These are phyloP conservation scores for Yarrowia porcina DNA, from an alignment of 805 yeast genomes.

Conservation along the genomic window DNA sequence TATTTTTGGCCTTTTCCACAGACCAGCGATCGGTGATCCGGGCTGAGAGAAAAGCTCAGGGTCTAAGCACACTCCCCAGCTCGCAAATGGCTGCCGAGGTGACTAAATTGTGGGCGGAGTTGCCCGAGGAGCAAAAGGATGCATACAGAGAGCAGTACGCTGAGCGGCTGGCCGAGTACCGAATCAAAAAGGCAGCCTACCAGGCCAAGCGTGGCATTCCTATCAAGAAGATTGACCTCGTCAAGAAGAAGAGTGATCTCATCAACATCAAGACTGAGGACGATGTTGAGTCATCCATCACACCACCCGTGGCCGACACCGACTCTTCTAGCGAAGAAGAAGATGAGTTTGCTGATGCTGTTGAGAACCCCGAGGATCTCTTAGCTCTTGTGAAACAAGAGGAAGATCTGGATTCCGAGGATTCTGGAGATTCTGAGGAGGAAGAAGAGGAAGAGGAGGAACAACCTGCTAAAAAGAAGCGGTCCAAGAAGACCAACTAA, in stretches of 20 bases:
- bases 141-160: neutral
- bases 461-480: neutral
- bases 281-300: too few relatives aligned
- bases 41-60: constrained; percentile 59
- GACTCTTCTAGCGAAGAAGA: neutral
- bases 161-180: constrained; percentile 1
- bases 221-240: neutral
- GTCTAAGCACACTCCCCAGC: constrained; percentile 62
- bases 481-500: neutral
- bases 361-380: constrained; percentile 8
- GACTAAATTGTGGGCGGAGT: constrained; percentile 71
- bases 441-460: neutral
- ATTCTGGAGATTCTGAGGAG: neutral
- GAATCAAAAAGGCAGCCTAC: neutral
- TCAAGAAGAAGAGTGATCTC: neutral
- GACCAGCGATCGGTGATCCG: constrained; percentile 67
- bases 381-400: too few relatives aligned
- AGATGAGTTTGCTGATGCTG: constrained; percentile 5
- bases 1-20: constrained; percentile 75
- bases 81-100: constrained; percentile 77
- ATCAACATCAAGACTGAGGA: neutral
- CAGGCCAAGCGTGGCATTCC: neutral
- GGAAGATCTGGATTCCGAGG: neutral
- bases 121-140: constrained; percentile 47
- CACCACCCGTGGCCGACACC: neutral